Evolutionary conservation across 1,284 basidiomycete genomes (phyloP), one percentile per base, ranked within the genome.

Genomic region (Fomes fomentarius): DNA sequence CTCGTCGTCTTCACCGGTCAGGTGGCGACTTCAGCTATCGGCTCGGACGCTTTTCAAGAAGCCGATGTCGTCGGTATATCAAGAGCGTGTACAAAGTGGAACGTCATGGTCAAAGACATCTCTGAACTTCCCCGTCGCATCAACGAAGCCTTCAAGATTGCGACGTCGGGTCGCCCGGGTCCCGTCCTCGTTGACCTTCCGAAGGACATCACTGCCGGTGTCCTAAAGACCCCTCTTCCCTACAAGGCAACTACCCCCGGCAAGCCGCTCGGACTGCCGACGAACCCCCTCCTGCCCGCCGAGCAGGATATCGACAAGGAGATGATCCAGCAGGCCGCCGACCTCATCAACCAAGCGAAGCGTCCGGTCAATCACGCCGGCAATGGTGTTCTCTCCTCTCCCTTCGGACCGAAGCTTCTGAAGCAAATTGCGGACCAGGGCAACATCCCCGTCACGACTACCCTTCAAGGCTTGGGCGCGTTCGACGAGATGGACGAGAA

Each of bases 71-170:
- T 99, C 57, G 97, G 97, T 50, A 99, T 99, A 72, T 97, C 94
- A 47, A 81, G 96, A 60, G 89, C 89, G 63, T 99, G 96, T 78
- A 98, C 97, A 25, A 99, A 99, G 74, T 99, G 96, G 97, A 99
- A 99, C 72, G 96, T 99, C 62, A 97, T 98, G 95, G 93, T 99
- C 58, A 98, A 98, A 76, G 95, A 97, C 71, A 94, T 99, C 60
- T 76, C 92, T 24, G 96, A 98, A 74, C 81, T 98, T 4, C 97
- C 96, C 8, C 80, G 96, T 46, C 83, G 96, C 61, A 97, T 99
- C 74, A 99, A 98, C 72, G 96, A 99, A 74, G 97, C 96, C 0
- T 99, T 99, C 85, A 97, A 98, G 75, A 98, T 99, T 62, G 96
- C 97, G 30, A 97, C 93, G 2, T 94, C 94, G 9, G 97, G 96